A percentile compares a stretch with the other conserved stretches of the same genome.
phyloP scores from a whole-genome alignment of 129 eudicot genomes.

The Rutidosis leptorrhynchoides region DNA sequence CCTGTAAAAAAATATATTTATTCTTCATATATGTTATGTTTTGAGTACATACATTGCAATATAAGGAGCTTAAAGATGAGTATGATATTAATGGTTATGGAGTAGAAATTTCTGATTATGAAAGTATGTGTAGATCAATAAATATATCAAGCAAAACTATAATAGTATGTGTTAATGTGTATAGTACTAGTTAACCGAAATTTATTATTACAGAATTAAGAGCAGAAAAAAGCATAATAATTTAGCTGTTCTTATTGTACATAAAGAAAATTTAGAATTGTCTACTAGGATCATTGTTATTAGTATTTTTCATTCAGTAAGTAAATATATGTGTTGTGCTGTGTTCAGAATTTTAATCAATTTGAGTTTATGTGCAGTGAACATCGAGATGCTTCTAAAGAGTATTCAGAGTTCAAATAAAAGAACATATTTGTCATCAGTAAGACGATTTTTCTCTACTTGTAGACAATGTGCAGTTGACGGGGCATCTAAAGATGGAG shows the following conservation, averaged over 20 bases:
- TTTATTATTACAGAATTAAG: too few relatives aligned
- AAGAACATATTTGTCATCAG: conserved; percentile 13
- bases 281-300: background rate
- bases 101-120: too few relatives aligned
- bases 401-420: conserved; percentile 16
- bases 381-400: conserved; percentile 37
- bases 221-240: too few relatives aligned
- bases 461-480: conserved; percentile 51
- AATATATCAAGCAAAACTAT: too few relatives aligned
- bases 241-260: background rate
- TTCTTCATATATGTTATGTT: too few relatives aligned
- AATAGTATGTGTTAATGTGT: too few relatives aligned
- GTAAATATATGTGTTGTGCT: conserved; percentile 2
- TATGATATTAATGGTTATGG: too few relatives aligned
- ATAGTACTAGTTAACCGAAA: too few relatives aligned
- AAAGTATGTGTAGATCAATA: too few relatives aligned
- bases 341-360: conserved; percentile 10
- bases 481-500: conserved; percentile 75
- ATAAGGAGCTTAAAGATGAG: too few relatives aligned
- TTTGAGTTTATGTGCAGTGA: conserved; percentile 32
- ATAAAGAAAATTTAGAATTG: background rate
- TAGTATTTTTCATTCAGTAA: background rate
- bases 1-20: too few relatives aligned
- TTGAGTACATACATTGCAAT: too few relatives aligned
- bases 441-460: conserved; percentile 44